Evolutionary conservation across 805 yeast species (phyloP).

Genomic region (Myxozyma nipponensis): DNA sequence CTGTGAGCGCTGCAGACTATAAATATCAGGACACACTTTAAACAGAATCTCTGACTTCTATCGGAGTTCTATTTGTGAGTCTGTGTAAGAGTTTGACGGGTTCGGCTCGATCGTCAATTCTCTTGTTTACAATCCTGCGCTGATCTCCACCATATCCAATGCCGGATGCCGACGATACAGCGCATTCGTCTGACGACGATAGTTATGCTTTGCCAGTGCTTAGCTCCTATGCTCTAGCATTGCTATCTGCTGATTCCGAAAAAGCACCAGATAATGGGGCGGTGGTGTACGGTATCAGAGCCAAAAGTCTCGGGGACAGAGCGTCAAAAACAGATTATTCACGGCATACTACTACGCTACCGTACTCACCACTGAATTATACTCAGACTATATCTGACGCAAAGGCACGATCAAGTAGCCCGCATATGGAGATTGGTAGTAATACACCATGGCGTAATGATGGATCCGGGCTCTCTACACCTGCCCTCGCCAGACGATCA

Average conservation of each 20-base stretch:
- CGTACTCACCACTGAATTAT: not conserved
- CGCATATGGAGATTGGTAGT: not conserved
- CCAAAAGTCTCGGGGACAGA: too few species aligned
- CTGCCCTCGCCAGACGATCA: slow-evolving; percentile 9
- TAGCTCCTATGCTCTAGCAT: slow-evolving; percentile 55
- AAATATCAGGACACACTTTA: too few species aligned
- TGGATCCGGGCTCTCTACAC: slow-evolving; percentile 11
- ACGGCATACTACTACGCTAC: too few species aligned
- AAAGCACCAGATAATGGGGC: not conserved
- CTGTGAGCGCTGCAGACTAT: too few species aligned
- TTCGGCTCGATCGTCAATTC: too few species aligned
- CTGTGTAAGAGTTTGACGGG: too few species aligned
- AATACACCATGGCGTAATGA: slow-evolving; percentile 11
- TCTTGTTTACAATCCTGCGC: too few species aligned
- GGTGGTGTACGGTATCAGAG: too few species aligned
- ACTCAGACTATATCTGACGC: not conserved
- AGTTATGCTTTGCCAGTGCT: slow-evolving; percentile 57
- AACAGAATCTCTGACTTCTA: too few species aligned
- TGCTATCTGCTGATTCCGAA: slow-evolving; percentile 38
- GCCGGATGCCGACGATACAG: slow-evolving; percentile 10
- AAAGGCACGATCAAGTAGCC: slow-evolving; percentile 12
- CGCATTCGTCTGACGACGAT: slow-evolving; percentile 39
- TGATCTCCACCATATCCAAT: too few species aligned
- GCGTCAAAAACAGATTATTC: too few species aligned
- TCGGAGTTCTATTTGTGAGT: too few species aligned